phyloP scores from a whole-genome alignment of 1,284 basidiomycete species.

The Rugosomyces carneus region DNA sequence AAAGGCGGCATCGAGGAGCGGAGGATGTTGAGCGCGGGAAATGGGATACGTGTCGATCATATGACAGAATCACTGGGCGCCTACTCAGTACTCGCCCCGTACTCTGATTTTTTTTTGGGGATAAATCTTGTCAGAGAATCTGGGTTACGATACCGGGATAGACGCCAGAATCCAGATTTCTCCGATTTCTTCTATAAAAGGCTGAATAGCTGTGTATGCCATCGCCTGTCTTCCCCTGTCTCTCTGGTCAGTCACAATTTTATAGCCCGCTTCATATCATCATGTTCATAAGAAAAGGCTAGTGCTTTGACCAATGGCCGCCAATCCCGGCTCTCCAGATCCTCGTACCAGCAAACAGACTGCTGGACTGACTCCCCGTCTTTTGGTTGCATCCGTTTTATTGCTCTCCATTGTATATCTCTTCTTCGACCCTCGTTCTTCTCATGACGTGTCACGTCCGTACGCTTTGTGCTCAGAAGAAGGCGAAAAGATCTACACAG shows the following conservation, averaged over 20 bases:
- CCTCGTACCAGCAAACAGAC: not conserved
- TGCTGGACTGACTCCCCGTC: not conserved
- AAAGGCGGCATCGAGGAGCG: constrained; percentile 35
- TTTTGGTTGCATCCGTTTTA: constrained; percentile 4
- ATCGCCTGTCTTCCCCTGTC: not conserved
- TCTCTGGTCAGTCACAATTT: not conserved
- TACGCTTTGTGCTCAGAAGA: constrained; percentile 59
- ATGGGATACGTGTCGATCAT: not conserved
- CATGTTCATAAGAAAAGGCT: not conserved
- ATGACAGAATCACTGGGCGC: not conserved
- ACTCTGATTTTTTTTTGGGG: too few species aligned
- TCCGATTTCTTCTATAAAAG: too few species aligned
- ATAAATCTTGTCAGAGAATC: too few species aligned
- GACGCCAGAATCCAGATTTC: too few species aligned
- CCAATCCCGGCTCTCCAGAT: not conserved
- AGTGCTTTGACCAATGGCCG: not conserved
- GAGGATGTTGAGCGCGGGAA: not conserved
- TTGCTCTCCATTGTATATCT: constrained; percentile 15
- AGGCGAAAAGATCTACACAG: constrained; percentile 50
- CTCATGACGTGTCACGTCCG: constrained; percentile 14
- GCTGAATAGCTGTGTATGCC: too few species aligned
- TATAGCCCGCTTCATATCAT: not conserved
- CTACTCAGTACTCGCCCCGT: too few species aligned
- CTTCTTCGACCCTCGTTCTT: constrained; percentile 10
- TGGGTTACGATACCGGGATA: too few species aligned